Base-by-base conservation (phyloP, 2,329 filamentous ascomycete species). In the Didymella pinodella region DNA sequence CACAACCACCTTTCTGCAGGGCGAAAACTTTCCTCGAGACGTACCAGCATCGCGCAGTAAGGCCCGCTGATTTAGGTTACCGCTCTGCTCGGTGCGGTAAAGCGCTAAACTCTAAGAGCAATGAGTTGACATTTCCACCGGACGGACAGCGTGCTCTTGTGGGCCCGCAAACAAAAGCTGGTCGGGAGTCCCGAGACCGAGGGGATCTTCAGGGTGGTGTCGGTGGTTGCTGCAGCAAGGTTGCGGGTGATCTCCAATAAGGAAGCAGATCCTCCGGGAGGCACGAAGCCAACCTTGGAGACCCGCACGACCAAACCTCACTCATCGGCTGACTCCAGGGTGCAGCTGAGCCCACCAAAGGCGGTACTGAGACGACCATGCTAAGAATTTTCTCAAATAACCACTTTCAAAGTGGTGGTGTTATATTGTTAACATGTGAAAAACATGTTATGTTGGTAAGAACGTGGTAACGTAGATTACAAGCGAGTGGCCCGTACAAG, bases 241-340 rank as follows among this genome's bases (percentile, higher is more conserved):
- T 22, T 22, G 22, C 22, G 3, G 28, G 20, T 18, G 48, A 44
- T 44, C 14, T 51, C 28, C 28, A 18, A 25, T 7, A n/a, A 51
- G 26, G 26, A 25, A 44, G 26, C 38, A 51, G 26, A 34, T 51
- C 38, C 31, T 38, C 38, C 8, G 25, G 48, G 18, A 36, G 47
- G 47, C 34, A 34, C 48, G 38, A 40, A 34, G 31, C 28, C 38
- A n/a, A 4, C 32, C 48, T 3, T 22, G 22, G 22, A 22, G 48
- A 34, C 48, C 38, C 38, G 34, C 38, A 43, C n/a, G 38, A 44
- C 32, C 28, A 31, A 51, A 43, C 38, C 34, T 29, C 56, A 43
- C 26, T 51, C 38, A 31, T 31, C 7, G 29, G 29, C 29, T 11
- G 29, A 11, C 29, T 22, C 22, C 22, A 22, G 22, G 1, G 22